Percentiles rank a stretch among this genome's conserved stretches.
These are phyloP conservation scores for Dendrocalamus sinicus DNA, from an alignment of 176 grass and related monocot genomes.

Conservation along the genomic window DNA sequence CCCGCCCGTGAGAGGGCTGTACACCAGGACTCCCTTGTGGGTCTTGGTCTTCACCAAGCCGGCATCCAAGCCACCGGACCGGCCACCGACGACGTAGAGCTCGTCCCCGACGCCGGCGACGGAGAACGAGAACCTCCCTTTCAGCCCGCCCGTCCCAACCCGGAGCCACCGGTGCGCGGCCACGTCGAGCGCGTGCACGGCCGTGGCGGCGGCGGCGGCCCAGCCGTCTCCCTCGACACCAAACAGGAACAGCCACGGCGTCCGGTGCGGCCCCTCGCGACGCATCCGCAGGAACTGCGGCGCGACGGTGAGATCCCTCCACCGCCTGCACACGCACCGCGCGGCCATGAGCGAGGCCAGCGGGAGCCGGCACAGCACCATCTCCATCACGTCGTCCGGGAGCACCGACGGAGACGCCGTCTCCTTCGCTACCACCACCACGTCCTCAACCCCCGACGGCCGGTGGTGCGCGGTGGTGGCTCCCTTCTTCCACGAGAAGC, in stretches of 20 bases:
- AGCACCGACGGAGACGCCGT: constrained; percentile 43
- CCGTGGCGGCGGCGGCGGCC: constrained; percentile 44
- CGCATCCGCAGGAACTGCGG: constrained; percentile 68
- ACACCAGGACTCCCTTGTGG: constrained; percentile 70
- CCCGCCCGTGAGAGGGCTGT: constrained; percentile 59
- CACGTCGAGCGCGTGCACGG: constrained; percentile 81
- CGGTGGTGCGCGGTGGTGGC: neutral
- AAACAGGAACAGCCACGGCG: constrained; percentile 82
- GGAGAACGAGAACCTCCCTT: constrained; percentile 68
- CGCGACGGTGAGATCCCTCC: constrained; percentile 69
- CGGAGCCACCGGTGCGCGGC: constrained; percentile 60
- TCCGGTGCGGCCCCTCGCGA: constrained; percentile 30
- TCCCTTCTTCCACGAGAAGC: constrained; percentile 57
- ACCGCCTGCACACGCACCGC: constrained; percentile 86
- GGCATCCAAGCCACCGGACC: constrained; percentile 43
- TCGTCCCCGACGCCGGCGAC: constrained; percentile 60
- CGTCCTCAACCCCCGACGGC: neutral
- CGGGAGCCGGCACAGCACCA: constrained; percentile 76
- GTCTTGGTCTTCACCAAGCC: constrained; percentile 64
- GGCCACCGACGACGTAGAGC: constrained; percentile 74
- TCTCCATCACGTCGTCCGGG: constrained; percentile 83
- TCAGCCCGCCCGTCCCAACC: constrained; percentile 47
- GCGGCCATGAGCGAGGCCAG: constrained; percentile 67
- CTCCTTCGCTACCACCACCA: neutral
- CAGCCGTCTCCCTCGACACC: constrained; percentile 61